Conservation (phyloP, 1,139 yeast species). For the Hansenula lynferdii region DNA sequence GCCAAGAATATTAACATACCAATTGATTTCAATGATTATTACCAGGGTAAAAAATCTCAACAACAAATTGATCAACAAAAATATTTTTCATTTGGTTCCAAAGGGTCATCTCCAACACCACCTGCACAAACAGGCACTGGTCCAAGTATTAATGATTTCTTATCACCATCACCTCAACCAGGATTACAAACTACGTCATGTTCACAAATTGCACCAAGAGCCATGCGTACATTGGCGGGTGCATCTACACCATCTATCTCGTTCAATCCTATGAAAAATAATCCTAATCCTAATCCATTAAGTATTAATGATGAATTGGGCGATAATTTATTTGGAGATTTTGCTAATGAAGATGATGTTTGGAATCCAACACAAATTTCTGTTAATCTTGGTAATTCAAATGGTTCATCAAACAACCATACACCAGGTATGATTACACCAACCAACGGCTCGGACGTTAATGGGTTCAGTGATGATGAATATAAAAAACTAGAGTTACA, state of each 20-base stretch:
- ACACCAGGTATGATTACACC: not conserved
- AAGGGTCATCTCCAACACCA: not conserved
- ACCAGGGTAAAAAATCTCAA: too few relatives aligned
- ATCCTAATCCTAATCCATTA: constrained; percentile 5
- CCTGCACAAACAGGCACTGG: constrained; percentile 2
- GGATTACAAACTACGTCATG: constrained; percentile 24
- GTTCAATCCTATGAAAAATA: constrained; percentile 11
- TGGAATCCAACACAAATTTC: constrained; percentile 1
- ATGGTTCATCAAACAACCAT: too few relatives aligned
- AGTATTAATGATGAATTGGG: not conserved
- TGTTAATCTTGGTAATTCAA: too few relatives aligned
- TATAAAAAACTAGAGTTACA: constrained; percentile 22
- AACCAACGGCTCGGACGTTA: constrained; percentile 3
- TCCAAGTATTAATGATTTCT: not conserved
- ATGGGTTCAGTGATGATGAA: constrained; percentile 17
- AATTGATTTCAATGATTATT: constrained; percentile 5
- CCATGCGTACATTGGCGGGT: constrained; percentile 27
- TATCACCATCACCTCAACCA: not conserved
- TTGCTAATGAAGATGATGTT: constrained; percentile 1
- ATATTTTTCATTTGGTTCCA: not conserved
- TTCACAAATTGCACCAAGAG: constrained; percentile 32
- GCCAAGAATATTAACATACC: constrained; percentile 7
- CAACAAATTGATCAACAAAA: not conserved
- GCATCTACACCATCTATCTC: constrained; percentile 11
- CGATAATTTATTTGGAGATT: not conserved